Conservation (phyloP, 2,329 filamentous ascomycete species). For the Fusarium kyushuense region DNA sequence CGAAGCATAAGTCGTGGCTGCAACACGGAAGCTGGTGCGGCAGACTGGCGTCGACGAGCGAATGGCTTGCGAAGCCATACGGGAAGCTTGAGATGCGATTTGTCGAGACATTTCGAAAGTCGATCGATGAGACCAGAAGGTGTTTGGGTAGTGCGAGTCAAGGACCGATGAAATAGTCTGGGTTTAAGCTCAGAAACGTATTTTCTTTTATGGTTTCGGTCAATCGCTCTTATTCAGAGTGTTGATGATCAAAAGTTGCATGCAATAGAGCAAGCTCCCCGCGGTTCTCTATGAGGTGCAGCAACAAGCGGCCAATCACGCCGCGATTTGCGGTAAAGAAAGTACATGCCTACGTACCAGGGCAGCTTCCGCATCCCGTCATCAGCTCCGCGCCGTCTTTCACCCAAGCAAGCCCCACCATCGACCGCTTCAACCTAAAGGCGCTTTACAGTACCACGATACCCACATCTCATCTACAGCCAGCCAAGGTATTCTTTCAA, state of each 20-base stretch:
- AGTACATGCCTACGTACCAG: conserved; percentile 44
- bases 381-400: conserved; percentile 32
- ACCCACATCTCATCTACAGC: not conserved
- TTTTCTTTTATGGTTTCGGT: conserved; percentile 2
- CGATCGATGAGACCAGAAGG: conserved; percentile 2
- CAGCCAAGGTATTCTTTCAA: not conserved
- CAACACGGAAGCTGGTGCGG: conserved; percentile 42
- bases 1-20: conserved; percentile 17
- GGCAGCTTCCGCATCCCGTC: conserved; percentile 21
- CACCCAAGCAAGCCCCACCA: conserved; percentile 40
- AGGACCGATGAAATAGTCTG: not conserved
- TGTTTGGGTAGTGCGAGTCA: not conserved
- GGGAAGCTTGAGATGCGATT: conserved; percentile 54
- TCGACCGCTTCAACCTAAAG: conserved; percentile 22
- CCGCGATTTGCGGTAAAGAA: not conserved
- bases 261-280: conserved; percentile 30
- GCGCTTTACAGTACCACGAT: conserved; percentile 1
- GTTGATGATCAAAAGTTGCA: conserved; percentile 23
- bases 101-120: conserved; percentile 50
- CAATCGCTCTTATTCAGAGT: conserved; percentile 23
- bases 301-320: conserved; percentile 29
- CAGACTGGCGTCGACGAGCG: conserved; percentile 42
- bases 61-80: conserved; percentile 53
- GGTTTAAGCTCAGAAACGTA: not conserved
- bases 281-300: conserved; percentile 20